Conservation (phyloP, 2,329 filamentous ascomycete genomes). For the Phoma sp. region DNA sequence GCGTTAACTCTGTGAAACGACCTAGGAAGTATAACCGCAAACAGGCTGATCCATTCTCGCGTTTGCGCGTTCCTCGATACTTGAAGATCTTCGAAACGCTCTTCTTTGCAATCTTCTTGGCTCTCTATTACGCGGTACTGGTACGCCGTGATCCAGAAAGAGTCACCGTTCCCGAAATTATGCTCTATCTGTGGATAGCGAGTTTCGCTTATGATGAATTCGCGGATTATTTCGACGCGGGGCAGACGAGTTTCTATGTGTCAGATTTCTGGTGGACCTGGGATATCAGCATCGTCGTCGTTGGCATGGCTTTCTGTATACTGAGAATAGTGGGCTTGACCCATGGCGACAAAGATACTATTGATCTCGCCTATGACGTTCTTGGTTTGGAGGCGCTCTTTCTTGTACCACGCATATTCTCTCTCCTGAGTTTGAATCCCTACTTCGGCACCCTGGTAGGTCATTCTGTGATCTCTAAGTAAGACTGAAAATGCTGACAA, state of each 20-base stretch:
- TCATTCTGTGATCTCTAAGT: neutral
- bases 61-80: conserved; percentile 80
- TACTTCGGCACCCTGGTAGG: conserved; percentile 81
- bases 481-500: neutral
- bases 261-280: conserved; percentile 46
- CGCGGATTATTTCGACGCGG: conserved; percentile 77
- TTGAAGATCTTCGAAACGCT: conserved; percentile 83
- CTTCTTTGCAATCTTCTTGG: conserved; percentile 79
- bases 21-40: conserved; percentile 74
- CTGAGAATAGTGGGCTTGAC: conserved; percentile 71
- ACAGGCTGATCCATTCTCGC: conserved; percentile 59
- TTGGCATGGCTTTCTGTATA: conserved; percentile 73
- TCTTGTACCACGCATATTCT: conserved; percentile 85
- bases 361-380: conserved; percentile 86
- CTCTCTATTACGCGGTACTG: conserved; percentile 85
- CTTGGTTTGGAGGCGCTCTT: conserved; percentile 87
- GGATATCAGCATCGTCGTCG: conserved; percentile 67
- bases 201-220: conserved; percentile 86
- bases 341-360: conserved; percentile 65
- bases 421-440: conserved; percentile 82
- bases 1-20: conserved; percentile 73
- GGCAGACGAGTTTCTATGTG: conserved; percentile 70
- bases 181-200: conserved; percentile 84
- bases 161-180: conserved; percentile 72
- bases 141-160: conserved; percentile 71